A percentile compares a stretch with the other conserved stretches of the same genome.
Conservation (phyloP, 75 land plant genomes). For the Selaginella moellendorffii region DNA sequence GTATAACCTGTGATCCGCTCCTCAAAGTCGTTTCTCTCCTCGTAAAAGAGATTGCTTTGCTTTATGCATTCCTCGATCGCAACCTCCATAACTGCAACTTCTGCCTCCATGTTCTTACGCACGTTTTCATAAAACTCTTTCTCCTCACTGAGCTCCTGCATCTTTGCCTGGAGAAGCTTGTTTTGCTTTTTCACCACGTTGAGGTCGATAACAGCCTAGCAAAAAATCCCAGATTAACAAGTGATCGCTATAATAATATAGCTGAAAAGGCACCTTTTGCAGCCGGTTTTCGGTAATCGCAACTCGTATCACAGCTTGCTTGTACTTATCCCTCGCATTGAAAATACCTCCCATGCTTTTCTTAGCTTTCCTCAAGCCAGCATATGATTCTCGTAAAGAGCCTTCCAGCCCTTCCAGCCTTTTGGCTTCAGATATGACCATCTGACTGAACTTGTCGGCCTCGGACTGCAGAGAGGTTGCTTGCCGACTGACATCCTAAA, state of each 20-base stretch:
- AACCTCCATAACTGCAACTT: neutral
- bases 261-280: neutral
- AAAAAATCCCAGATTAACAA: neutral
- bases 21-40: constrained; percentile 9
- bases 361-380: neutral
- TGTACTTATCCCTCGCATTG: neutral
- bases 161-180: neutral
- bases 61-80: neutral
- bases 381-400: neutral
- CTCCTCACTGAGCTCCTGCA: constrained; percentile 1
- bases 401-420: neutral
- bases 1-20: constrained; percentile 8
- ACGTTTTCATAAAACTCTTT: neutral
- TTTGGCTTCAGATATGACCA: neutral
- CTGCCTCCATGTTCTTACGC: neutral
- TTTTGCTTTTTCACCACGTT: neutral
- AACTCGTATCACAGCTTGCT: neutral
- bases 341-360: constrained; percentile 1
- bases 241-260: neutral
- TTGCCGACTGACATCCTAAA: neutral
- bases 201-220: neutral
- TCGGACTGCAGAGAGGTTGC: neutral
- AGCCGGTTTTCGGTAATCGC: constrained; percentile 1
- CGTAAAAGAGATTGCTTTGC: neutral
- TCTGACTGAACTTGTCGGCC: constrained; percentile 4